These are phyloP conservation scores for Trametes coccinea DNA, from an alignment of 768 basidiomycete species.

Conservation along the genomic window DNA sequence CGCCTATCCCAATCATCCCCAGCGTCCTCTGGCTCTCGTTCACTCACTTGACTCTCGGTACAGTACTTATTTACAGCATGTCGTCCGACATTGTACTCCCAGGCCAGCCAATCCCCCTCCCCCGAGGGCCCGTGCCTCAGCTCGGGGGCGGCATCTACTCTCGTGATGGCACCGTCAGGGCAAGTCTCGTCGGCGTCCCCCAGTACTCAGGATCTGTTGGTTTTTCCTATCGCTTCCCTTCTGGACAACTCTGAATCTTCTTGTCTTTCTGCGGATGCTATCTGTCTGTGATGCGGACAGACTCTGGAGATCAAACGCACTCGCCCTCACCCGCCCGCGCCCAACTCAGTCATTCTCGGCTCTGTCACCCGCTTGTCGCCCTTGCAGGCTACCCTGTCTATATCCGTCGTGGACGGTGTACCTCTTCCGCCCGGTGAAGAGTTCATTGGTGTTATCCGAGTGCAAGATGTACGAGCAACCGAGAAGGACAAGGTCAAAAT, in stretches of 20 bases:
- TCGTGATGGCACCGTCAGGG: slow-evolving; percentile 62
- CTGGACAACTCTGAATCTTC: slow-evolving; percentile 25
- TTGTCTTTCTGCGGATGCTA: slow-evolving; percentile 4
- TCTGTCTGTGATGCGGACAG: slow-evolving; percentile 36
- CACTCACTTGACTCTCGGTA: no score
- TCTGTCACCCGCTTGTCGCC: slow-evolving; percentile 82
- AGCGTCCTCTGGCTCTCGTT: not conserved
- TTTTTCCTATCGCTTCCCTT: slow-evolving; percentile 35
- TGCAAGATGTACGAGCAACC: slow-evolving; percentile 86
- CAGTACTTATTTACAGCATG: slow-evolving; percentile 2
- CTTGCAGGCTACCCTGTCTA: slow-evolving; percentile 77
- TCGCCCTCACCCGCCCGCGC: slow-evolving; percentile 68
- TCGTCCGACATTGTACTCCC: slow-evolving; percentile 54
- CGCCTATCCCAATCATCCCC: slow-evolving; percentile 1
- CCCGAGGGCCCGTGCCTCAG: slow-evolving; percentile 54
- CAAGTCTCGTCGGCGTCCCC: slow-evolving; percentile 70
- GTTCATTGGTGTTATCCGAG: slow-evolving; percentile 84
- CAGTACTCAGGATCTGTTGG: slow-evolving; percentile 65
- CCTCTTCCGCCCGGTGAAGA: slow-evolving; percentile 84
- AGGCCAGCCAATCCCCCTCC: slow-evolving; percentile 71
- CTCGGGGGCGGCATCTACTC: slow-evolving; percentile 68
- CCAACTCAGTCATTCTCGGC: slow-evolving; percentile 79
- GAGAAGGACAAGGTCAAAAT: slow-evolving; percentile 91
- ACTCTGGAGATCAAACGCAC: slow-evolving; percentile 62
- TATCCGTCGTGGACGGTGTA: slow-evolving; percentile 84